Evolutionary conservation across 257 asterid genomes (phyloP).

Genomic region (Catharanthus roseus): DNA sequence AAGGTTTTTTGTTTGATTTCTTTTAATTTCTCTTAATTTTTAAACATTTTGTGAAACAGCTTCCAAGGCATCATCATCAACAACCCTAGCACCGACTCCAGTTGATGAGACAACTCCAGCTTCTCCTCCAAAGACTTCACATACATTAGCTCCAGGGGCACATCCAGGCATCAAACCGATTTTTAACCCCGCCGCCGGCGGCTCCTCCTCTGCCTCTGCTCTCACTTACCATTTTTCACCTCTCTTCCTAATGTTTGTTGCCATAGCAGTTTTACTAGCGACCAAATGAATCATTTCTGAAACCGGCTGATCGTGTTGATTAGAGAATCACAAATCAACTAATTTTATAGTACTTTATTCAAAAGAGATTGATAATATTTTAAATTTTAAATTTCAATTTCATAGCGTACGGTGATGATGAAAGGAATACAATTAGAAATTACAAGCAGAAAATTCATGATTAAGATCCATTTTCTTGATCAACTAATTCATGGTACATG

Average conservation of each 20-base stretch:
- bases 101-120: constrained; percentile 27
- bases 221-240: constrained; percentile 18
- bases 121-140: constrained; percentile 31
- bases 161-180: constrained; percentile 55
- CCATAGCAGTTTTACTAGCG: constrained; percentile 16
- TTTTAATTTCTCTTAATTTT: neutral
- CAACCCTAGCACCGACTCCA: constrained; percentile 31
- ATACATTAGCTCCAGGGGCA: constrained; percentile 35
- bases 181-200: constrained; percentile 28
- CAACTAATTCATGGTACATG: too few species aligned
- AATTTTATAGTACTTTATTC: too few species aligned
- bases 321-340: too few species aligned
- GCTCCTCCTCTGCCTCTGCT: constrained; percentile 38
- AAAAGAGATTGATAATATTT: too few species aligned
- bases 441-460: too few species aligned
- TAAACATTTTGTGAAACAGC: constrained; percentile 16
- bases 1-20: neutral
- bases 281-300: neutral
- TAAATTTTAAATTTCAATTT: too few species aligned
- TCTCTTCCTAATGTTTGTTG: constrained; percentile 23
- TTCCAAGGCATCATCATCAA: constrained; percentile 34
- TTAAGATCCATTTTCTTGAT: too few species aligned
- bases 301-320: too few species aligned
- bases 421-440: too few species aligned
- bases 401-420: too few species aligned